Base-by-base conservation (phyloP, 805 yeast genomes). In the Metschnikowia rubicola region DNA sequence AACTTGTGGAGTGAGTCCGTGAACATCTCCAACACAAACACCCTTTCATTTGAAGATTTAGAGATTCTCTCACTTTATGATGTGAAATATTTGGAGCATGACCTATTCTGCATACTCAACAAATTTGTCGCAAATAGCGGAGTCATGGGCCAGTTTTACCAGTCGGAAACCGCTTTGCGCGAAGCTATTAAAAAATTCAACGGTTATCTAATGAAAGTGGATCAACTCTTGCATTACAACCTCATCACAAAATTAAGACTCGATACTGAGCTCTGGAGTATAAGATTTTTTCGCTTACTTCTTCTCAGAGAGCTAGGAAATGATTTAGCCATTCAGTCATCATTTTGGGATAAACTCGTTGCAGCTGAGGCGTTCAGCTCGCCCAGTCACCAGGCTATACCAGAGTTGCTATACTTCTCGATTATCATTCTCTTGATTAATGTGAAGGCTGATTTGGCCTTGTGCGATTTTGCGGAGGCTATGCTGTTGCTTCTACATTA, bases 241-340 rank as follows among this genome's bases (percentile, higher is more conserved):
- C 57, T 78, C 35, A 60, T 70, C 12, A 71, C 69, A 41, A 73
- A 71, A 51, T 63, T 77, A 34, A 66, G 68, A 47, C 59, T 78
- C 6, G 83, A 78, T 48, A 69, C 79, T 2, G 77, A 78, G 43
- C 66, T 79, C 37, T 79, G 83, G 83, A 65, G 78, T 26, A 74
- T 79, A n/a, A 57, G 84, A 37, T 79, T 74, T 60, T 68, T 75
- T 29, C 60, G 83, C 26, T 61, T 79, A 32, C 50, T 78, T 3
- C 61, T 78, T 13, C 62, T 73, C 7, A 60, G 84, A 43, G 84
- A 79, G 52, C 57, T 79, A 29, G 81, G 79, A 1, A 52, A 62
- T 42, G 64, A 69, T 28, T 50, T 68, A 41, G 62, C 62, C 21
- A 55, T 61, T 15, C 60, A 73, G 0, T 61, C 71, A 19, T 55